Evolutionary conservation across 345 rosid species (phyloP).

Genomic region (rapeseed (Brassica napus)): DNA sequence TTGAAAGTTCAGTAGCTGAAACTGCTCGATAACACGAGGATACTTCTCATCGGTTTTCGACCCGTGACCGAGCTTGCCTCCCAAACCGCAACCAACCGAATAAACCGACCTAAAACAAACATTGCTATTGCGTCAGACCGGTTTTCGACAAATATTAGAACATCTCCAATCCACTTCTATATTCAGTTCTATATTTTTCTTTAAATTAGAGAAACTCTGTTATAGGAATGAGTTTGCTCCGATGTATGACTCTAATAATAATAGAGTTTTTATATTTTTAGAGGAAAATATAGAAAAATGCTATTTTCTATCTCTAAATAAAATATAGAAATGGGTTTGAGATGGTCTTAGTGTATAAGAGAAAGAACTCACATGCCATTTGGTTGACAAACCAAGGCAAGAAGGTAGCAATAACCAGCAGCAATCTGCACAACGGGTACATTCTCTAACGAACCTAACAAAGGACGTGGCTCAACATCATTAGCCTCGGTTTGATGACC

Average conservation of each 20-base stretch:
- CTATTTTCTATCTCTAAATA: no score
- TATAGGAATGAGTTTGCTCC: no score
- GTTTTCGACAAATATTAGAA: background rate
- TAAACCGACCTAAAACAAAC: constrained; percentile 77
- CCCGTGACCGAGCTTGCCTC: constrained; percentile 98
- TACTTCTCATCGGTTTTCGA: constrained; percentile 89
- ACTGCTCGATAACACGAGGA: constrained; percentile 86
- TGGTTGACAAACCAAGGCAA: constrained; percentile 93
- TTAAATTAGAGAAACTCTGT: no score
- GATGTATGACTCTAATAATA: no score
- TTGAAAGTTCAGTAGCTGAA: constrained; percentile 67
- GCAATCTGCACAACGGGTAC: constrained; percentile 90
- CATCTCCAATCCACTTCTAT: no score
- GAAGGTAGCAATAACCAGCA: constrained; percentile 96
- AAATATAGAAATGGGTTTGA: no score
- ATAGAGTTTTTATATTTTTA: no score
- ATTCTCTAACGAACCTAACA: constrained; percentile 90
- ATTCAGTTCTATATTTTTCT: no score
- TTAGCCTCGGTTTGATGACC: constrained; percentile 87
- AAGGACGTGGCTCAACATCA: constrained; percentile 78
- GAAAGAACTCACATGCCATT: constrained; percentile 81
- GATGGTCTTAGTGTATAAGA: background rate
- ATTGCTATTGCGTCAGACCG: background rate
- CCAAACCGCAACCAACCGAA: constrained; percentile 98
- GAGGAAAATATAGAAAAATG: no score